Percentiles rank a stretch among this genome's conserved stretches.
Evolutionary conservation across 2,329 filamentous ascomycete species (phyloP).

Genomic region (Cladosporium colombiae): DNA sequence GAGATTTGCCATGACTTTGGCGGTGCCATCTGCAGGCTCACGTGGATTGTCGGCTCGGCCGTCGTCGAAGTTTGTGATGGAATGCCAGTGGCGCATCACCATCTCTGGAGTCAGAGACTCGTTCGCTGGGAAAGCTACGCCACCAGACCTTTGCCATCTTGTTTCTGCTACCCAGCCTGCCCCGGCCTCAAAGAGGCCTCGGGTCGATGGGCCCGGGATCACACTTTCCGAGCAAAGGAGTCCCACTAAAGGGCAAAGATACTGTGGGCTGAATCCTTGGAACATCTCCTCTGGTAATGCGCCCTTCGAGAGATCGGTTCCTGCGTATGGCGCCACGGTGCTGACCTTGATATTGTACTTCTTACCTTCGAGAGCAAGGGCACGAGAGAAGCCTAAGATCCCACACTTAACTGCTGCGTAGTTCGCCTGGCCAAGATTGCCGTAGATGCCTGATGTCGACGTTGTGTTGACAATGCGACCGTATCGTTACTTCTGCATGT

Average conservation of each 20-base stretch:
- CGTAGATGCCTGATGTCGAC: constrained; percentile 95
- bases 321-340: constrained; percentile 96
- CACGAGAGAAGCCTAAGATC: constrained; percentile 92
- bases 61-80: constrained; percentile 84
- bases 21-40: constrained; percentile 72
- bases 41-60: constrained; percentile 83
- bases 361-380: constrained; percentile 85
- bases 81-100: constrained; percentile 72
- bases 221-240: constrained; percentile 78
- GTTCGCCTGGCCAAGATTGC: constrained; percentile 98
- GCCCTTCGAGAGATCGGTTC: constrained; percentile 89
- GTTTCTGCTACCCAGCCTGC: constrained; percentile 91
- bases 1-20: constrained; percentile 83
- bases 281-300: constrained; percentile 97
- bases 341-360: constrained; percentile 99
- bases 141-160: constrained; percentile 89
- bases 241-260: constrained; percentile 90
- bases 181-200: constrained; percentile 89
- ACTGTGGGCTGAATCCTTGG: constrained; percentile 98
- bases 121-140: constrained; percentile 88
- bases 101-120: constrained; percentile 83
- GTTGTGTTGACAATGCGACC: constrained; percentile 96
- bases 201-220: constrained; percentile 78
- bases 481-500: constrained; percentile 98
- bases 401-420: constrained; percentile 73